Evolutionary conservation across 768 basidiomycete genomes (phyloP).

Genomic region (Pleurotus eryngii): DNA sequence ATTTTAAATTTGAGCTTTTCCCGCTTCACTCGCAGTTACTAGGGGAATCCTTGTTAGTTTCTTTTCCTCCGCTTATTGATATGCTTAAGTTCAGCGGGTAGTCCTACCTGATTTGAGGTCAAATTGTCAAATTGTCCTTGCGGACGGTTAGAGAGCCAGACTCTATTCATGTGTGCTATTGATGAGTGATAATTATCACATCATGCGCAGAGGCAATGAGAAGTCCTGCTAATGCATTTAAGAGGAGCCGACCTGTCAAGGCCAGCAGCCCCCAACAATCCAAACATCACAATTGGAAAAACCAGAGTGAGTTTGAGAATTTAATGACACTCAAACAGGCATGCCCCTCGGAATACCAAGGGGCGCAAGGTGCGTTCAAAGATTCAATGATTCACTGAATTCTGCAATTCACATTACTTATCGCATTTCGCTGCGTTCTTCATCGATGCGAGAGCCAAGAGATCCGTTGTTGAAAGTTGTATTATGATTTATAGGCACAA

Average conservation of each 20-base stretch:
- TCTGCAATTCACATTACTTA: no score
- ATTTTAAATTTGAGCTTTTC: constrained; percentile 72
- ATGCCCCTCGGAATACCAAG: no score
- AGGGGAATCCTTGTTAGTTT: constrained; percentile 86
- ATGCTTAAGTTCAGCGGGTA: constrained; percentile 86
- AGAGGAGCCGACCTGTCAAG: constrained; percentile 31
- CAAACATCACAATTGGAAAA: no score
- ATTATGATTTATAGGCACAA: no score
- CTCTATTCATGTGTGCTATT: constrained; percentile 13
- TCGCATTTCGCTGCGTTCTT: no score
- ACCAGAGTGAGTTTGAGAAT: no score
- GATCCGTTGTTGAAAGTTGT: no score
- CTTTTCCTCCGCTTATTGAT: constrained; percentile 88
- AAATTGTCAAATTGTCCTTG: constrained; percentile 20
- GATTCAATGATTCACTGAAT: no score
- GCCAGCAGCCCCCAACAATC: constrained; percentile 38
- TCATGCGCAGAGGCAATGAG: constrained; percentile 26
- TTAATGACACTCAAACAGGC: no score
- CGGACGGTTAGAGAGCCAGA: constrained; percentile 9
- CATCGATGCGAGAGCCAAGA: no score
- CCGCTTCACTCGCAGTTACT: constrained; percentile 84
- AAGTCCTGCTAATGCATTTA: constrained; percentile 44
- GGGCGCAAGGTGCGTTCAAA: no score
- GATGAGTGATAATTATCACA: constrained; percentile 53
- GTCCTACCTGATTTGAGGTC: constrained; percentile 80